These are phyloP conservation scores for Kwoniella pini DNA, from an alignment of 768 basidiomycete genomes.

Conservation along the genomic window DNA sequence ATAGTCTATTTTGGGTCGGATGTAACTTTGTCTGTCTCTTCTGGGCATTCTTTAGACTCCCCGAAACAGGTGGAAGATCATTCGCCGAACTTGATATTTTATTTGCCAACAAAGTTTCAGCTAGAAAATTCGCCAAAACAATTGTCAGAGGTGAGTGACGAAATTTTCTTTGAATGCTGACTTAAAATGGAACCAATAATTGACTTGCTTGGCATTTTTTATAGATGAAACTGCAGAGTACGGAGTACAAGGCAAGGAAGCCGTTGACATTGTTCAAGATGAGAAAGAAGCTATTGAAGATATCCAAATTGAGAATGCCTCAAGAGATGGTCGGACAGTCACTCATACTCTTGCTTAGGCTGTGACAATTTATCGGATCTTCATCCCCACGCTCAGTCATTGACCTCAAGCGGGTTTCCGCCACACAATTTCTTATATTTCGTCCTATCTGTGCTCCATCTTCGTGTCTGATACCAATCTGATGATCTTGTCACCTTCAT, in stretches of 20 bases:
- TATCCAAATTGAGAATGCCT: not conserved
- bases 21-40: slow-evolving; percentile 26
- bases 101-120: slow-evolving; percentile 36
- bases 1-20: slow-evolving; percentile 32
- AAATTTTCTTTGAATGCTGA: not conserved
- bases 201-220: not conserved
- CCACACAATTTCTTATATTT: no score
- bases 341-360: not conserved
- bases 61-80: slow-evolving; percentile 23
- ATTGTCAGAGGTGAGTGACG: slow-evolving; percentile 20
- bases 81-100: slow-evolving; percentile 44
- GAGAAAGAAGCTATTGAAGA: slow-evolving; percentile 7
- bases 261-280: slow-evolving; percentile 4
- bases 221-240: slow-evolving; percentile 5
- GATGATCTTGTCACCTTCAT: no score
- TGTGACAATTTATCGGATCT: no score
- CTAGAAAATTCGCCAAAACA: slow-evolving; percentile 34
- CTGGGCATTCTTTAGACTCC: slow-evolving; percentile 33
- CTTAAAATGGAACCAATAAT: not conserved
- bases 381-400: no score
- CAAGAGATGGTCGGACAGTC: not conserved
- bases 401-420: no score
- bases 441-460: no score
- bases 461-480: no score
- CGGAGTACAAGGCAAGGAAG: slow-evolving; percentile 6